Evolutionary conservation across 805 yeast species (phyloP), one percentile per base, ranked within the genome.

Genomic region (Nakazawaea anatomiae): DNA sequence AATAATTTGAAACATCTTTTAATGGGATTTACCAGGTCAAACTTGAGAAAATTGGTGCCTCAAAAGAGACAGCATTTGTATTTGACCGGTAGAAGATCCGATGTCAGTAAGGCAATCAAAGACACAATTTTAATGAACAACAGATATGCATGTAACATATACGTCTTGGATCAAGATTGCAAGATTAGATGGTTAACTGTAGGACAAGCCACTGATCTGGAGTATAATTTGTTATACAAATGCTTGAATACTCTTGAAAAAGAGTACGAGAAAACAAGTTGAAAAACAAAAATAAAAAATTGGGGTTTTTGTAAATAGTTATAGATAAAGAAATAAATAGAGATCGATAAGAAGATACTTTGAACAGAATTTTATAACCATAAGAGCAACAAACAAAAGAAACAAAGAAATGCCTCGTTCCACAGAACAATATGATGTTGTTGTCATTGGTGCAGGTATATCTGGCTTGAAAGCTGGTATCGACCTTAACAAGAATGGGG

Each of bases 101-200:
- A 81, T 12, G 68, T 89, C 32, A 74, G 83, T 1, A 74, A 77
- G 52, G 79, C 74, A 18, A 67, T 80, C 5, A 79, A 87, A 57
- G 82, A 82, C 49, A 65, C 76, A 29, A 66, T 92, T 36, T 70
- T 78, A 46, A 79, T 90, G 57, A 83, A 82, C 50, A 92, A 92
- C 62, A 76, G 80, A 27, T 87, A 85, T 58, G 80, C 95, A 2
- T 98, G 98, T 0, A 90, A 88, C 61, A 71, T 90, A 9, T 85
- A 89, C 56, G 70, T 92, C 4, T 76, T 94, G 36, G 99, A 94
- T 61, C 73, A 72, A 12, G 71, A 81, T 11, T 84, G 85, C 47
- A 83, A 78, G 59, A 85, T 94, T 49, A 74, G 98, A 58, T 92
- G 98, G 98, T 90, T 89, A 28, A 87, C 89, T 4, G 81, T 95